These are phyloP conservation scores for Cordyceps cateniannulata DNA, from an alignment of 2,329 filamentous ascomycete genomes.

Conservation along the genomic window DNA sequence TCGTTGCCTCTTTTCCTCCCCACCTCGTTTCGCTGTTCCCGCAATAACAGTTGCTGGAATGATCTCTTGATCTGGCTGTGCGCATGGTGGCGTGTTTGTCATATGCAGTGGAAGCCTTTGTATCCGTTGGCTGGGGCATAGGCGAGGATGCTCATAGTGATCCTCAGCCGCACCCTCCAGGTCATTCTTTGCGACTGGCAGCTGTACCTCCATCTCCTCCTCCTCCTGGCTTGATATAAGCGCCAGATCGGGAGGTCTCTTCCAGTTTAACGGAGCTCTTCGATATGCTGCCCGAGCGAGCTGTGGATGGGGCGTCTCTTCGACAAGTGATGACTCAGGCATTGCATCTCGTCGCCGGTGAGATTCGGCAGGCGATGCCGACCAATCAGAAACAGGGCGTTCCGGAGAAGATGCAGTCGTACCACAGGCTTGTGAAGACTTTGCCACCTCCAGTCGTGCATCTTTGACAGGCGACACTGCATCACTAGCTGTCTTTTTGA, in stretches of 20 bases:
- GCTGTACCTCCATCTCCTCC: conserved; percentile 31
- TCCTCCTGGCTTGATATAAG: conserved; percentile 18
- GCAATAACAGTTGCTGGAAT: conserved; percentile 14
- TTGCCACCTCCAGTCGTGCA: background rate
- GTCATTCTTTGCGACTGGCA: conserved; percentile 24
- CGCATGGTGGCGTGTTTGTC: conserved; percentile 19
- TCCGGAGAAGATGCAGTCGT: conserved; percentile 12
- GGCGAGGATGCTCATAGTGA: background rate
- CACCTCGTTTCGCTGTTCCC: background rate
- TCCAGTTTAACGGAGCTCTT: background rate
- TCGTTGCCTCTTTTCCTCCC: background rate
- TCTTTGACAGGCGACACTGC: background rate
- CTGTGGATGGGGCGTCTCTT: conserved; percentile 20
- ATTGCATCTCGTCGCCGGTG: conserved; percentile 1
- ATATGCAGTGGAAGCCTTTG: background rate
- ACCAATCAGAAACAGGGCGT: conserved; percentile 18
- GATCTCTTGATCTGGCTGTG: conserved; percentile 16
- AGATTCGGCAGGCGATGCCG: conserved; percentile 15
- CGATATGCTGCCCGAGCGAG: background rate
- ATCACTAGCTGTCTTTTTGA: background rate
- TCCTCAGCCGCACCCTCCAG: background rate
- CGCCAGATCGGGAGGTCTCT: background rate
- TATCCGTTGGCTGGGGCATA: background rate
- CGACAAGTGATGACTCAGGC: conserved; percentile 18
- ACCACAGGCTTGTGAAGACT: background rate